Base-by-base conservation (phyloP, 257 asterid species). In the Knoxia roxburghii region DNA sequence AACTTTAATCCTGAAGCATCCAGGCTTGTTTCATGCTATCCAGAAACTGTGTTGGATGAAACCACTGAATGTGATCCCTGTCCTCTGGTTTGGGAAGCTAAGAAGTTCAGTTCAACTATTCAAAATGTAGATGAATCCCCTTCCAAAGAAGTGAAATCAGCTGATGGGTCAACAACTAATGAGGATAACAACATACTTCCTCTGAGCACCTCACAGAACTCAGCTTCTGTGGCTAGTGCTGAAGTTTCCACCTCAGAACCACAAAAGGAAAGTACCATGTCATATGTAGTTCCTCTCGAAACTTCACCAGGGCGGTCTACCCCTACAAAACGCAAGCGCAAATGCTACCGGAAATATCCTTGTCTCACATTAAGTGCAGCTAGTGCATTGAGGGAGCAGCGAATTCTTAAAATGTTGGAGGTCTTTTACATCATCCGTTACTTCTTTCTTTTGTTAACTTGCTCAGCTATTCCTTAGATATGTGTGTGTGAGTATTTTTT, bases 391-490 rank as follows among this genome's bases (percentile, higher is more conserved):
- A 88, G 96, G 82, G 97, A 93, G 86, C 92, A 88, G 69, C 81
- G 71, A 70, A 90, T 93, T 80, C 90, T 88, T 75, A 75, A 86
- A 72, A 73, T 88, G 82, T 84, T 93, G 86, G 87, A 88, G 99
- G 99, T 93, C 45, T 76, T 81, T 72, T 43, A 64, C 57, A 39
- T 73, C 10, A 41, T 61, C 65, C 27, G 45, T 65, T 72, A 68
- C 53, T 70, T 68, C 72, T 74, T 45, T 66, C 37, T 64, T 68
- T 43, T 60, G 70, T 39, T 69, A 7, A 51, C 69, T 72, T 58
- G 68, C 69, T 70, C 64, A 6, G 52, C 69, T 71, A 33, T 81
- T 51, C 65, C 71, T 63, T 45, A 62, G 57, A 60, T 35, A 6
- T 32, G 8, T 30, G 29, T 24, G 50, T 17, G 37, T 35, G 6